Base-by-base conservation (phyloP, 2,329 filamentous ascomycete species). In the Colletotrichum tamarilloi region DNA sequence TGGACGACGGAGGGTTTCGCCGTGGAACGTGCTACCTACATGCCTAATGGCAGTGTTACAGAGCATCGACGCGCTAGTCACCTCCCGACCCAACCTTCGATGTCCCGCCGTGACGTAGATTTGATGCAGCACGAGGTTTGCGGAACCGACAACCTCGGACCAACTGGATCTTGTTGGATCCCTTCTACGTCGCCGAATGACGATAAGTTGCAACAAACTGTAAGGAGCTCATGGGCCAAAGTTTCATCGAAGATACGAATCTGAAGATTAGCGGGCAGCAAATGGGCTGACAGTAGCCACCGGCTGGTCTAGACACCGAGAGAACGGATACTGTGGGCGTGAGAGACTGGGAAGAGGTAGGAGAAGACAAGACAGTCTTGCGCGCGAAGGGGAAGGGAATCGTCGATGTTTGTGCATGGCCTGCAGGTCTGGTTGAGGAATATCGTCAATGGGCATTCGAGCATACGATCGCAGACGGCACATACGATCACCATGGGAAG, bases 331-430 rank as follows among this genome's bases (percentile, higher is more conserved):
- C 71, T n/a, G 14, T 42, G 59, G 56, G 56, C 38, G 70, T 66
- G 70, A 65, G 71, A 71, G 62, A 73, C 59, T 49, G 52, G 35
- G 53, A 70, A 28, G 70, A 73, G 35, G 49, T 60, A 73, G 65
- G 60, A 73, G 64, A 42, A 49, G 11, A 70, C 35, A n/a, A 49
- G n/a, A 32, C 19, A 14, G n/a, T 49, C 32, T n/a, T 49, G 42
- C 42, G 42, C 19, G 42, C 42, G 42, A 11, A 8, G 32, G 12
- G 49, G 14, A 30, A 22, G 14, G 35, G 16, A 28, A 66, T 58
- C 52, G 35, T 62, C 46, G 32, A 56, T 28, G 30, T 30, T 71
- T 70, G 55, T 26, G 42, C 55, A 22, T 58, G 38, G 28, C 22
- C 24, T 30, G 38, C 42, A 49, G 19, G 42, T 19, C 42, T 49